phyloP scores from a whole-genome alignment of 306 rosid genomes.

The Pterocarpus santalinus region DNA sequence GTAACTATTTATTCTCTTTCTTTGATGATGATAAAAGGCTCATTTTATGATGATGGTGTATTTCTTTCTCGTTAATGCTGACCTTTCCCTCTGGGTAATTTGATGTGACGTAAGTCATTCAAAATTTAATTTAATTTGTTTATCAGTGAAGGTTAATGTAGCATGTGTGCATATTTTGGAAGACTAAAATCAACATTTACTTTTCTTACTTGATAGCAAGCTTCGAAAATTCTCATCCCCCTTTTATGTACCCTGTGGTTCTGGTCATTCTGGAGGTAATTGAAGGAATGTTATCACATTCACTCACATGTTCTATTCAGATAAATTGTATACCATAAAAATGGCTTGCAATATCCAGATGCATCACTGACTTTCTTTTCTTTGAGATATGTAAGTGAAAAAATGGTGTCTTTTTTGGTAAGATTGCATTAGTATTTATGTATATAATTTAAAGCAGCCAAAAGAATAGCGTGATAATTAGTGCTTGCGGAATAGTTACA shows the following conservation, averaged over 20 bases:
- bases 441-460: neutral
- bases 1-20: too few species aligned
- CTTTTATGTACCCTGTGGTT: too few species aligned
- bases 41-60: too few species aligned
- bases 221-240: too few species aligned
- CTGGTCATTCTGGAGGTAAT: neutral
- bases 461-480: slow-evolving; percentile 17
- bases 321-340: neutral
- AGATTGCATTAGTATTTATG: neutral
- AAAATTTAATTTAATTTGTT: too few species aligned
- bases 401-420: neutral
- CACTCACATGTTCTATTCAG: slow-evolving; percentile 34
- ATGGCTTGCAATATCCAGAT: neutral
- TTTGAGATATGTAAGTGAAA: neutral
- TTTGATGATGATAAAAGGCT: too few species aligned
- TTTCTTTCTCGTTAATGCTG: neutral
- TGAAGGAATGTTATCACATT: slow-evolving; percentile 45
- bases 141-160: too few species aligned
- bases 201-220: too few species aligned
- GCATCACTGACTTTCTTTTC: neutral
- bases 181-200: too few species aligned
- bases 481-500: neutral
- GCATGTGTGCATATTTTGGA: too few species aligned
- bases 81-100: neutral
- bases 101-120: neutral